Evolutionary conservation across 148 eudicot genomes (phyloP), one percentile per base, ranked within the genome.

Genomic region (Bassia scoparia): DNA sequence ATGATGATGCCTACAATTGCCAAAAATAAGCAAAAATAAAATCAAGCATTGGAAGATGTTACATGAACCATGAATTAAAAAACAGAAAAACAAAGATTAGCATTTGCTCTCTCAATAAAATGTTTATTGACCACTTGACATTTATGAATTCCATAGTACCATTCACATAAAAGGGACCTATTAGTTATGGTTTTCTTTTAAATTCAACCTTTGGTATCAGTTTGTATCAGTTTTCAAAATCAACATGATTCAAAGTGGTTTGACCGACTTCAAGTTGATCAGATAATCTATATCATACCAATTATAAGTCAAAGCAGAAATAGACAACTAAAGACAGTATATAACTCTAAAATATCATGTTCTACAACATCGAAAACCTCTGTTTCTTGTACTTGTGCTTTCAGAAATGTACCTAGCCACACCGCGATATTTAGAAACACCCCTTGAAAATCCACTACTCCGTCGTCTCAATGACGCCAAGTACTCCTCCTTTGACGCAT

Each of bases 381-480:
- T n/a, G n/a, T 4, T 8, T 41, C 9, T 41, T 2, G 0, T 16
- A n/a, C 30, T 31, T 29, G 15, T 64, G 20, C 20, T 49, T 21
- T 20, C 18, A 20, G 16, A 33, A 67, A 59, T 31, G 52, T 81
- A 90, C 99, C 93, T 90, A 48, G 97, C 97, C 17, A 96, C 97
- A 2, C 99, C 99, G 5, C 99, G 90, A 75, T 92, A 96, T 77
- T 96, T 90, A 0, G 99, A 96, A 35, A 87, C 96, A 7, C 99
- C 99, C 73, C 97, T 83, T 0, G 99, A 88, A 76, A 96, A 96
- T 54, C 99, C 99, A 50, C 88, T 90, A 75, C 99, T 96, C 71
- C 77, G 79, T 27, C 99, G 79, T 75, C 96, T 70, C 34, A 96
- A 76, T 1, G 96, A 83, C 10, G 99, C 97, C 66, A 96, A 78